Evolutionary conservation across 805 yeast genomes (phyloP).

Genomic region (Lachancea thermotolerans): DNA sequence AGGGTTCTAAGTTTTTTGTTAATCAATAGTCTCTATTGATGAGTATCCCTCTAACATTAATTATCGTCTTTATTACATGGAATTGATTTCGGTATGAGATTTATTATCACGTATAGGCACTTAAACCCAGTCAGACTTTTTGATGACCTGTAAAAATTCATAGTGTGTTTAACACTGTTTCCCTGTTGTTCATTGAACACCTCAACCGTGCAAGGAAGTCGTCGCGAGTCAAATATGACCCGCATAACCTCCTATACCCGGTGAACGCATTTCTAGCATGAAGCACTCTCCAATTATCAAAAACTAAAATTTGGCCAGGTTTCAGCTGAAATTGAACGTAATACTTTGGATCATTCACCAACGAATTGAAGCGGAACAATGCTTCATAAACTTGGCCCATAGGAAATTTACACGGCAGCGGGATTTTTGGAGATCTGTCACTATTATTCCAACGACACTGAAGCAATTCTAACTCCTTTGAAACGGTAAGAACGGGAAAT

Average conservation of each 20-base stretch:
- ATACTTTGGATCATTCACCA: conserved; percentile 44
- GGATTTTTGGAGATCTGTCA: conserved; percentile 43
- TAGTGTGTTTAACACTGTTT: background rate
- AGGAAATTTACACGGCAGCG: conserved; percentile 13
- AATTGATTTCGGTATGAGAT: too few species aligned
- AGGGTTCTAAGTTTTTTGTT: too few species aligned
- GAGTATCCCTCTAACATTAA: too few species aligned
- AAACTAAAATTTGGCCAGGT: conserved; percentile 62
- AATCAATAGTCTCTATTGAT: too few species aligned
- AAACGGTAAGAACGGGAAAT: conserved; percentile 53
- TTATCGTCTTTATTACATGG: too few species aligned
- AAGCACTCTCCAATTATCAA: conserved; percentile 68
- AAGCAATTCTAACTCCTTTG: conserved; percentile 42
- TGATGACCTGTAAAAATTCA: background rate
- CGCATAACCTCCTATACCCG: conserved; percentile 65
- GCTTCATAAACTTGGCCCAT: conserved; percentile 50
- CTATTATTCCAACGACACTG: conserved; percentile 69
- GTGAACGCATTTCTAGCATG: conserved; percentile 63
- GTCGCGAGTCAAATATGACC: conserved; percentile 63
- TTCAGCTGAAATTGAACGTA: conserved; percentile 48
- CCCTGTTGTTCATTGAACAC: conserved; percentile 18
- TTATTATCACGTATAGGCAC: too few species aligned
- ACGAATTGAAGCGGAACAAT: conserved; percentile 47
- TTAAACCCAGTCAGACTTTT: too few species aligned
- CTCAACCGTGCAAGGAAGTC: conserved; percentile 48